Base-by-base conservation (phyloP, 2,329 filamentous ascomycete genomes). In the Lizonia empirigonia region DNA sequence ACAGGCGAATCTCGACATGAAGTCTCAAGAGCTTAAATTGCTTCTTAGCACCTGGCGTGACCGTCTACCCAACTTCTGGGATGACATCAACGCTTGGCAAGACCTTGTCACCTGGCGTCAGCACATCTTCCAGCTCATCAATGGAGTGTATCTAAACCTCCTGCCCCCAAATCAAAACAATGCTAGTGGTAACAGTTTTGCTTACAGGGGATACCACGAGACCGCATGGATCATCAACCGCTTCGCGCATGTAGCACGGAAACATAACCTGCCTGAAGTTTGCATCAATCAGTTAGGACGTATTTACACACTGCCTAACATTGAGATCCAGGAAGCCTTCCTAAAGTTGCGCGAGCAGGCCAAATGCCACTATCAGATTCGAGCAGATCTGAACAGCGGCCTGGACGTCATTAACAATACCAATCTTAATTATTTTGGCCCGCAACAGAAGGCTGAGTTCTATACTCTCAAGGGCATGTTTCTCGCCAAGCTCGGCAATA, bases 391-490 rank as follows among this genome's bases (percentile, higher is more conserved):
- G 45, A 93, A 87, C 44, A 96, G 87, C 68, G 94, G 94, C 1
- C 73, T 99, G 59, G 94, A 99, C 68, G 94, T 99, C 2, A 99
- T 99, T 73, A 99, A 99, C 75, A 99, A 99, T 64, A 99, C 94
- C 27, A 99, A 99, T 65, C 84, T 99, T 50, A 97, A 96, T 73
- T 99, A 99, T 78, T 99, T 99, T 74, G 95, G 91, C 55, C 84
- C 88, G 3, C 88, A 92, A 67, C 94, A 99, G 73, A 99, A 99
- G 76, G 94, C 94, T 7, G 94, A 99, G 72, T 99, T 99, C 76
- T 99, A 97, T 78, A 99, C 94, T 0, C 83, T 99, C 45, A 99
- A 99, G 81, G 94, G 94, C 55, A 99, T 99, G 94, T 99, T 99
- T 80, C 79, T 97, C 35, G 94, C 95, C 70, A 97, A 96, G 73